Percentiles rank a stretch among this genome's conserved stretches.
Evolutionary conservation across 345 rosid genomes (phyloP).

Genomic region (Excoecaria cochinchinensis): DNA sequence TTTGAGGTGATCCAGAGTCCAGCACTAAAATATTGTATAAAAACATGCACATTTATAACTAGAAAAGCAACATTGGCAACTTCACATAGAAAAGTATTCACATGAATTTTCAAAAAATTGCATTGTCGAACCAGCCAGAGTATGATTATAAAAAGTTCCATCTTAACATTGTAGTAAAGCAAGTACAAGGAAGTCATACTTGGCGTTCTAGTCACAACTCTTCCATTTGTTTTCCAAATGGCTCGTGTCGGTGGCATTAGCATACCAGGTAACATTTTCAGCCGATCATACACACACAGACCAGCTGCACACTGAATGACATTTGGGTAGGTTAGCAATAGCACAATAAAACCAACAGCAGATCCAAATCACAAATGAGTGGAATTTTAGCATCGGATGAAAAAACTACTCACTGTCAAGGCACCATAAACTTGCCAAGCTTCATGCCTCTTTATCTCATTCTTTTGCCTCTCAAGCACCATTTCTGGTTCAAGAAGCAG

Average conservation of each 20-base stretch:
- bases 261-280: conserved; percentile 53
- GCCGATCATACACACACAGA: conserved; percentile 58
- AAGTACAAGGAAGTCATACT: conserved; percentile 42
- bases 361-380: background rate
- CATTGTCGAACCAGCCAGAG: background rate
- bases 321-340: conserved; percentile 18
- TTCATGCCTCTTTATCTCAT: conserved; percentile 58
- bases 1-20: background rate
- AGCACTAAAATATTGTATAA: background rate
- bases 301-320: conserved; percentile 72
- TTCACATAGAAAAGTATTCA: background rate
- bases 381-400: conserved; percentile 2
- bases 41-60: background rate
- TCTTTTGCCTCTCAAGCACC: conserved; percentile 61
- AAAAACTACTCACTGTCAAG: conserved; percentile 51
- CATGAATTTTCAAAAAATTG: background rate
- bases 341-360: background rate
- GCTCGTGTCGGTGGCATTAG: conserved; percentile 50
- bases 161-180: background rate
- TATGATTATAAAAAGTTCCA: background rate
- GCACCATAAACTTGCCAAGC: conserved; percentile 89
- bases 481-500: conserved; percentile 70
- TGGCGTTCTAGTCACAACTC: conserved; percentile 29
- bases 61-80: background rate
- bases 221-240: conserved; percentile 48